phyloP scores from a whole-genome alignment of 129 eudicot species.

The Helianthus tuberosus region DNA sequence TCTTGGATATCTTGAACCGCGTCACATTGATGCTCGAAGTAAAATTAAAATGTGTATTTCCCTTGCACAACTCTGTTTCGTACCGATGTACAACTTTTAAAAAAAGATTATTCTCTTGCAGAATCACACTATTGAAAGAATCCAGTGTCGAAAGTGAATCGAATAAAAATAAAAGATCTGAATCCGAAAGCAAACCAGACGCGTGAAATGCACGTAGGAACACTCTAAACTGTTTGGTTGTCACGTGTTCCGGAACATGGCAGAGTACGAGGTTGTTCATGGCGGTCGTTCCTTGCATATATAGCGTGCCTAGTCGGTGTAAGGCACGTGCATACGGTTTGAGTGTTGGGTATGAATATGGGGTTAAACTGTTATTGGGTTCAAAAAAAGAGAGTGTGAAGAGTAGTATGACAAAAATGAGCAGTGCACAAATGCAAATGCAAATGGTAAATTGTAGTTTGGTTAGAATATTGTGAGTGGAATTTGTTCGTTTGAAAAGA shows the following conservation, averaged over 20 bases:
- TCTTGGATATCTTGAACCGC: constrained; percentile 48
- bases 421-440: constrained; percentile 49
- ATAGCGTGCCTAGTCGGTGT: constrained; percentile 75
- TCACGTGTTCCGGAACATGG: constrained; percentile 47
- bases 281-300: constrained; percentile 58
- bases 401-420: constrained; percentile 61
- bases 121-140: constrained; percentile 35
- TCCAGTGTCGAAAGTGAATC: constrained; percentile 29
- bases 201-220: constrained; percentile 51
- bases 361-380: constrained; percentile 37
- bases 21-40: constrained; percentile 46
- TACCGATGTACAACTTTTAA: constrained; percentile 39
- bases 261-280: constrained; percentile 72
- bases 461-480: constrained; percentile 45
- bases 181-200: constrained; percentile 50
- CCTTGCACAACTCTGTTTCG: constrained; percentile 21
- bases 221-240: constrained; percentile 38
- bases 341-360: not conserved
- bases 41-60: constrained; percentile 7
- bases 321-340: constrained; percentile 44
- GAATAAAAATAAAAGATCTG: constrained; percentile 63
- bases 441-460: constrained; percentile 37
- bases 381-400: constrained; percentile 81
- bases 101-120: constrained; percentile 55
- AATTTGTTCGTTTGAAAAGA: constrained; percentile 43